Evolutionary conservation across 441 rosid genomes (phyloP).

Genomic region (Sinapis alba): DNA sequence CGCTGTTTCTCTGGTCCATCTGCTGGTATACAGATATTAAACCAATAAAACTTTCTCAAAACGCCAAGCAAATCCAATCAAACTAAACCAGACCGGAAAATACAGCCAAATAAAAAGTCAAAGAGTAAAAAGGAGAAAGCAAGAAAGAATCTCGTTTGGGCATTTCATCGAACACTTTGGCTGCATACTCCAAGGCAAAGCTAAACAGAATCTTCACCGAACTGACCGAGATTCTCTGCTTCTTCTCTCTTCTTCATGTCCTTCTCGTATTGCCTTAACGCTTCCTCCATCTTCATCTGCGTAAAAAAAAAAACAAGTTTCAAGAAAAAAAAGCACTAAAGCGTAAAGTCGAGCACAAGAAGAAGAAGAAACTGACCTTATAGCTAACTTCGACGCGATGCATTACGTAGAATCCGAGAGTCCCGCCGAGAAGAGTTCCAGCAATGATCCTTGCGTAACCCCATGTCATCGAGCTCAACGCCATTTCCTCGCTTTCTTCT

Average conservation of each 20-base stretch:
- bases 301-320: constrained; percentile 13
- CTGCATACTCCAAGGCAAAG: constrained; percentile 6
- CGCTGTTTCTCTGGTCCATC: neutral
- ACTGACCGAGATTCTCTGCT: constrained; percentile 44
- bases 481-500: constrained; percentile 42
- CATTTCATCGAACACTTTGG: constrained; percentile 41
- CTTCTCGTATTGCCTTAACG: constrained; percentile 67
- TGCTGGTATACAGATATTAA: neutral
- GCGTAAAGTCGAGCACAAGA: constrained; percentile 31
- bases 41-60: neutral
- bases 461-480: constrained; percentile 58
- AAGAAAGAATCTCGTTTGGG: neutral
- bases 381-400: constrained; percentile 79
- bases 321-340: neutral
- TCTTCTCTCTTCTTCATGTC: constrained; percentile 54
- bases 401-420: constrained; percentile 92
- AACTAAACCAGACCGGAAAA: constrained; percentile 6
- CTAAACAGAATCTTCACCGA: constrained; percentile 59
- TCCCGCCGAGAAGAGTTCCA: constrained; percentile 83
- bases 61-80: neutral
- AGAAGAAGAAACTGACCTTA: constrained; percentile 47
- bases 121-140: neutral
- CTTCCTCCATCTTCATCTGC: constrained; percentile 89
- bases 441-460: constrained; percentile 76
- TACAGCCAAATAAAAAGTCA: neutral